Evolutionary conservation across 2,329 filamentous ascomycete genomes (phyloP), one percentile per base, ranked within the genome.

Genomic region (Stachybotrys elegans): DNA sequence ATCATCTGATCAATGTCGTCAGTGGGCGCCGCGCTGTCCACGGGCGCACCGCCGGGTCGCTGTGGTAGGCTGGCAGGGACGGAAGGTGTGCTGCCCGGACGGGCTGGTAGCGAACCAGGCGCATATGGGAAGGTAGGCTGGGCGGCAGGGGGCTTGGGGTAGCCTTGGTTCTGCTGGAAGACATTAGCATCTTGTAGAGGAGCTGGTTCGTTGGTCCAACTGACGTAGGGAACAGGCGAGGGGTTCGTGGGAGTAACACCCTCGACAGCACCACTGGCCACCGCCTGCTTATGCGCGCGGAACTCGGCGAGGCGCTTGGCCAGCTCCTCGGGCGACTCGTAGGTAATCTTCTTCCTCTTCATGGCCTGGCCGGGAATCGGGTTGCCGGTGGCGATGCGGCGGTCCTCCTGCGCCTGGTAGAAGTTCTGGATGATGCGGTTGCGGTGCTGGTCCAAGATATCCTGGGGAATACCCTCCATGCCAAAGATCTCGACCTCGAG

Each of bases 401-500:
- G 80, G 57, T 95, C 88, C 46, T 86, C 85, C 66, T 95, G 88
- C 21, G 83, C 84, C 61, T 89, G 83, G 66, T 94, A 92, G 66
- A 85, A 95, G 65, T 86, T 84, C 55, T 88, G 80, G 51, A 90
- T 81, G 61, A 97, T 88, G 57, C 88, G 82, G 66, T 93, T 87
- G 60, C 88, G 86, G 72, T 96, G 91, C 59, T 86, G 80, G 57
- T 88, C 79, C 46, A 88, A 71, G 49, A 94, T 79, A 46, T 95
- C 88, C 46, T 89, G 85, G 3, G 93, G 93, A 29, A 97, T 88
- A 59, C 93, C 93, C 65, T 96, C 90, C 88, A 96, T 96, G 59
- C 92, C 93, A 63, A 97, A 98, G 58, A 98, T 96, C 68, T 98
- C 93, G 48, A 95, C 82, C 48, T 95, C 89, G 48, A 95, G 81